Base-by-base conservation (phyloP, 768 basidiomycete genomes). In the Mrakia hoshinonis region DNA sequence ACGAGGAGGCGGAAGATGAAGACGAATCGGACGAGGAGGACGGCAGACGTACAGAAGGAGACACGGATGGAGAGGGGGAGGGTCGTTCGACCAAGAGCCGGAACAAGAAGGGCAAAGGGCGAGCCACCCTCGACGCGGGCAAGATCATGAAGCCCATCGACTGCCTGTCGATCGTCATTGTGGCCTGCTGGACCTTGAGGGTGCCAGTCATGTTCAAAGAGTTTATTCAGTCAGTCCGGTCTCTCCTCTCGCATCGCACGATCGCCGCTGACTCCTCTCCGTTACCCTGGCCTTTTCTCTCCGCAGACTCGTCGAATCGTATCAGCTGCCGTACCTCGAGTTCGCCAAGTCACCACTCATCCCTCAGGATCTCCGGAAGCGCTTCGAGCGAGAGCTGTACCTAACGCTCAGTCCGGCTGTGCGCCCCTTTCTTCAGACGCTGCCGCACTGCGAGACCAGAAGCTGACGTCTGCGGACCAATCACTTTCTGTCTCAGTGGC, bases 291-390 rank as follows among this genome's bases (percentile, higher is more conserved):
- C 39, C 18, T 31, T 24, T 39, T 46, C 46, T 62, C 49, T 55
- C 61, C 72, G 26, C 67, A 94, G 92, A 66, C 78, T 87, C 69
- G 87, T 93, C 54, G 89, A 92, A 77, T 80, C 81, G 39, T 87
- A 89, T 76, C 82, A 86, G 46, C 82, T 96, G 49, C 92, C 91
- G 1, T 94, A 92, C 80, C 82, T 96, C 51, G 89, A 92, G 74
- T 84, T 86, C 39, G 79, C 86, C 39, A 84, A 85, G 63, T 75
- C 79, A 1, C 74, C 67, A 39, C 76, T 85, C 43, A 80, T 95
- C 9, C 89, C 91, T 1, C 73, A 71, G 39, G 81, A 80, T 22
- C 85, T 94, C 84, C 82, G 82, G 1, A 76, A 79, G 49, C 91
- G 92, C 80, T 85, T 95, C 64, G 88, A 87, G 38, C 88, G 87